Percentiles rank a stretch among this genome's conserved stretches.
These are phyloP conservation scores for Fomitopsis schrenkii DNA, from an alignment of 1,284 basidiomycete species.

Conservation along the genomic window DNA sequence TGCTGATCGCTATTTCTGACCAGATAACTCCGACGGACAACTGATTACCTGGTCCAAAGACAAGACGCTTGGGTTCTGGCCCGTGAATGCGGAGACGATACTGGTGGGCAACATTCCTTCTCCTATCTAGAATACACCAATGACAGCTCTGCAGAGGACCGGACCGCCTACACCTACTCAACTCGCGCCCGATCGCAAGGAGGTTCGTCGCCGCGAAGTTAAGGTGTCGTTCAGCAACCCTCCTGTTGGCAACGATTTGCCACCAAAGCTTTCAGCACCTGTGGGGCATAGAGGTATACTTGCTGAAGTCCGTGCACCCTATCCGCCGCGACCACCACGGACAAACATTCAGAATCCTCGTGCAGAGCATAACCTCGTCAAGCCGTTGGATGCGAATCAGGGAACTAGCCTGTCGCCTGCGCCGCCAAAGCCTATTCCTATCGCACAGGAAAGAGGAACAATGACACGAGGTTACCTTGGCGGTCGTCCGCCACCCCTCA, in stretches of 20 bases:
- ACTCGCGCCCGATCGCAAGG: conserved; percentile 2
- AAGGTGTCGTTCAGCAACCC: conserved; percentile 31
- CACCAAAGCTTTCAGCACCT: conserved; percentile 57
- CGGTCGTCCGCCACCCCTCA: conserved; percentile 51
- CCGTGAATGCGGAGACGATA: conserved; percentile 70
- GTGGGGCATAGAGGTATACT: conserved; percentile 62
- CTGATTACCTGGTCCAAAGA: conserved; percentile 98
- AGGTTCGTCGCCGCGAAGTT: conserved; percentile 13
- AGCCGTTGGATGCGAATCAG: not conserved
- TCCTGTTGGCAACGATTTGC: conserved; percentile 21
- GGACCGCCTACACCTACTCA: conserved; percentile 16
- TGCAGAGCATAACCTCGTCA: not conserved
- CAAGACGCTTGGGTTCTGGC: conserved; percentile 90
- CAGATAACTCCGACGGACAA: conserved; percentile 78
- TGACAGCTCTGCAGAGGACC: conserved; percentile 15
- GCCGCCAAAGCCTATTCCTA: conserved; percentile 11
- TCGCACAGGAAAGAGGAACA: conserved; percentile 33
- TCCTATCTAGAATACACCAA: not conserved
- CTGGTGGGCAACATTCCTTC: conserved; percentile 37
- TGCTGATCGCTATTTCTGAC: not conserved
- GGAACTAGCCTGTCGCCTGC: conserved; percentile 3
- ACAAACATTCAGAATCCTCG: not conserved
- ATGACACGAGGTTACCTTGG: conserved; percentile 56
- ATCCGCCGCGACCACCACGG: conserved; percentile 28
- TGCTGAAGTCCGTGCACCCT: conserved; percentile 61